Base-by-base conservation (phyloP, 2,329 filamentous ascomycete species). In the Xylariaceae sp. region DNA sequence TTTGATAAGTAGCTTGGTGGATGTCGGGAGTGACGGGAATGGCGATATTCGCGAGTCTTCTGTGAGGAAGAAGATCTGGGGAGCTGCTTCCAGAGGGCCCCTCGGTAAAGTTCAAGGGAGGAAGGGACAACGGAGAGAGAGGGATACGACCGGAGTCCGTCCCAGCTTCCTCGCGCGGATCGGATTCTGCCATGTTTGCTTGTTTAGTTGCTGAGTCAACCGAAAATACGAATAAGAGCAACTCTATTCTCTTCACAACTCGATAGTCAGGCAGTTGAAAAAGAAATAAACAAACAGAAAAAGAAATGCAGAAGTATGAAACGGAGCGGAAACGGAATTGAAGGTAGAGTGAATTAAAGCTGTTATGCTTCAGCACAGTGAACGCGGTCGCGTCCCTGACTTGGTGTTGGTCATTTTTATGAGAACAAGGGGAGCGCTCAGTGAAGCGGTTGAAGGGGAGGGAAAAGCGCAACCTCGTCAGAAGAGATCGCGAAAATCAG, bases 11-110 rank as follows among this genome's bases (percentile, higher is more conserved):
- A 8, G 68, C 63, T 45, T 65, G 60, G 30, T 66, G 61, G 53
- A 77, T 75, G 39, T 70, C 75, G 3, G 76, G 75, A 3, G 76
- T 77, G 15, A 77, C 75, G n/a, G 75, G 75, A 30, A 77, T 69
- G 23, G 68, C 65, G 42, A 64, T 74, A 60, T 74, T 64, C 2
- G 72, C 69, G 2, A 65, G 49, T 42, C 72, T 72, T 57, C 73
- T 57, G 62, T 77, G 74, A 15, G 74, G 70, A 4, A 73, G 72
- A 9, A 75, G 68, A 4, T 68, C 61, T n/a, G 66, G 62, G 3
- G 65, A 66, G 4, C 39, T 18, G 18, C 49, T 50, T 4, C 48
- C 37, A 47, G 4, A 47, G 8, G 11, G 5, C n/a, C 50, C 13
- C 37, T 47, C 51, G 17, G 30, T 45, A 5, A 5, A 18, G n/a